Base-by-base conservation (phyloP, 2,329 filamentous ascomycete species). In the Phyllosticta citrichinensis region DNA sequence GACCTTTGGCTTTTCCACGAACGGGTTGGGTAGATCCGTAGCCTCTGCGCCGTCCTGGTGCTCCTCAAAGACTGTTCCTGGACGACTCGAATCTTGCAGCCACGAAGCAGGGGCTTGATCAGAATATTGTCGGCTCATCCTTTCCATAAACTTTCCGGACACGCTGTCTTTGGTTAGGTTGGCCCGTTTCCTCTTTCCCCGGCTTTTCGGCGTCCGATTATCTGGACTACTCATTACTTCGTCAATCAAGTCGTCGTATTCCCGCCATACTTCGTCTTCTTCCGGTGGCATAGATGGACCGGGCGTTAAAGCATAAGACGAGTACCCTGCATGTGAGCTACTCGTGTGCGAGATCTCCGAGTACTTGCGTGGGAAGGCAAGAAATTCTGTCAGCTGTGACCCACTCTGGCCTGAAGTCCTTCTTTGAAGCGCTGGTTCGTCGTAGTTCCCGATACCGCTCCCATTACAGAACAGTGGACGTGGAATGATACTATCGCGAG, bases 241-340 rank as follows among this genome's bases (percentile, higher is more conserved):
- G 58, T 89, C 88, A 59, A 97, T 82, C 12, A 97, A 77, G 67
- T 97, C 93, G 65, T 97, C 87, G 69, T 95, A 97, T 73, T 96
- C 93, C 57, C 92, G 87, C 93, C 93, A 97, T 1, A 96, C 82
- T 69, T 97, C 93, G 67, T 97, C 93, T 65, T 95, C 89, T 0
- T 78, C 84, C 3, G 87, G 80, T 0, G 84, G 86, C 3, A 85
- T 83, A 53, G 78, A 79, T 1, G 83, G 79, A 2, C 78, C 76
- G 0, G 88, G 87, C 22, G 88, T 77, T 2, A 90, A 75, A 6
- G 88, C 86, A 56, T 76, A 85, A 60, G 82, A 84, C 57, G 80
- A 76, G 14, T 81, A 73, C 0, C 83, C 84, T 5, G 40, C 40
- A n/a, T 47, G 19, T 2, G 88, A 90, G 66, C 83, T 82, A 65